Evolutionary conservation across 352 stramenopile species (phyloP).

Genomic region (Stramenopiles sp.): DNA sequence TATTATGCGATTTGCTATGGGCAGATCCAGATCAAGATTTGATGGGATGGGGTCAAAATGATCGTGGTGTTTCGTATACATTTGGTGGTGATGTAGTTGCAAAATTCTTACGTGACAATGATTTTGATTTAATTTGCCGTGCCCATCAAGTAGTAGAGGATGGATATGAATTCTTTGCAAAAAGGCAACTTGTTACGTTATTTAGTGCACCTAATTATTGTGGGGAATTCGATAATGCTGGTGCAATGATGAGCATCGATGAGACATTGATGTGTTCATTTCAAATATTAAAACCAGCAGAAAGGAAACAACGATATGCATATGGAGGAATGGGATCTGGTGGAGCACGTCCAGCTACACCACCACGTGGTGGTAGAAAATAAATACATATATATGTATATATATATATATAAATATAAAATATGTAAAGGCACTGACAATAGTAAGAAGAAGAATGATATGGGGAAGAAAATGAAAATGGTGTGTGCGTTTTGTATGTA

Average conservation of each 20-base stretch:
- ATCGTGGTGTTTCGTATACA: slow-evolving; percentile 89
- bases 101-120: slow-evolving; percentile 88
- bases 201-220: slow-evolving; percentile 98
- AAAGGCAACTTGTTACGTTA: slow-evolving; percentile 86
- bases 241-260: slow-evolving; percentile 92
- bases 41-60: slow-evolving; percentile 89
- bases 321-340: slow-evolving; percentile 32
- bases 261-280: slow-evolving; percentile 88
- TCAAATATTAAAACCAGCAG: slow-evolving; percentile 48
- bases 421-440: too few species aligned
- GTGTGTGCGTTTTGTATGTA: too few species aligned
- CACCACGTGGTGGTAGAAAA: slow-evolving; percentile 19
- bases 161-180: slow-evolving; percentile 82
- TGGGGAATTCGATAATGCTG: slow-evolving; percentile 93
- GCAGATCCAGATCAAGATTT: slow-evolving; percentile 96
- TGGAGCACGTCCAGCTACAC: slow-evolving; percentile 30
- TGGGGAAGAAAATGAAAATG: too few species aligned
- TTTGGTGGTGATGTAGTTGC: slow-evolving; percentile 94
- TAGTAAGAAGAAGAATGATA: too few species aligned
- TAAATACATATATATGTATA: too few species aligned
- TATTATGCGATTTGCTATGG: slow-evolving; percentile 97
- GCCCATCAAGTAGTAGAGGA: slow-evolving; percentile 91
- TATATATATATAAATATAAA: too few species aligned
- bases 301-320: slow-evolving; percentile 51
- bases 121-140: slow-evolving; percentile 89